Evolutionary conservation across 164 flowering plant species (phyloP).

Genomic region (Aristolochia contorta): DNA sequence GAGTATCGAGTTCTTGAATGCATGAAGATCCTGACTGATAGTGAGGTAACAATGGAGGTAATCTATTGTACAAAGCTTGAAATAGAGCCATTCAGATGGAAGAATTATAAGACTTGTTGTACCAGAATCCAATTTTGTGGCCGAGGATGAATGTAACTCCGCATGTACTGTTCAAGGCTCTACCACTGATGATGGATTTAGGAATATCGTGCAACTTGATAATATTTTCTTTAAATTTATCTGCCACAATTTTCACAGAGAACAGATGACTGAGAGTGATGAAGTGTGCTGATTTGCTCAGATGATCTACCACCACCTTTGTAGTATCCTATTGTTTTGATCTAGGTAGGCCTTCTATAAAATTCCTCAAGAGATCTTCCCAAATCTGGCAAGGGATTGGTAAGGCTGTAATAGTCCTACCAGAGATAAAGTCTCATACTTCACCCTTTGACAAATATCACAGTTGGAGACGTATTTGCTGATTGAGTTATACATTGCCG

Average conservation of each 20-base stretch:
- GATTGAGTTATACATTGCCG: background rate
- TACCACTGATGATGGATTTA: too few relatives aligned
- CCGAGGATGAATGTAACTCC: too few relatives aligned
- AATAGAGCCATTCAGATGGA: background rate
- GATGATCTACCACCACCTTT: too few relatives aligned
- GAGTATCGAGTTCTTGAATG: background rate
- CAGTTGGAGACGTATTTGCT: background rate
- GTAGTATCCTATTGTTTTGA: background rate
- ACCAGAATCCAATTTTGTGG: constrained; percentile 2
- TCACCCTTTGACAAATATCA: background rate
- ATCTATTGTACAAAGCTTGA: background rate
- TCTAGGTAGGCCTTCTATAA: background rate
- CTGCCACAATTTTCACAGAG: too few relatives aligned
- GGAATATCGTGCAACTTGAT: too few relatives aligned
- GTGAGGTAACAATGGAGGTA: background rate
- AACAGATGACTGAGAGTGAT: too few relatives aligned
- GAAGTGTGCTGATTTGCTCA: too few relatives aligned
- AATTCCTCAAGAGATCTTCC: too few relatives aligned
- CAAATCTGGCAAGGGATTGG: background rate
- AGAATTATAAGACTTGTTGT: background rate
- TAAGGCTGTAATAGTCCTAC: constrained; percentile 2
- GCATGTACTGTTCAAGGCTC: too few relatives aligned
- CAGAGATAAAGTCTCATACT: background rate
- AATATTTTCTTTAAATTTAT: too few relatives aligned
- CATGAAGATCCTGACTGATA: background rate